Percentiles rank a stretch among this genome's conserved stretches.
These are phyloP conservation scores for Podila horticola DNA, from an alignment of 192 early-diverging fungal species.

Conservation along the genomic window DNA sequence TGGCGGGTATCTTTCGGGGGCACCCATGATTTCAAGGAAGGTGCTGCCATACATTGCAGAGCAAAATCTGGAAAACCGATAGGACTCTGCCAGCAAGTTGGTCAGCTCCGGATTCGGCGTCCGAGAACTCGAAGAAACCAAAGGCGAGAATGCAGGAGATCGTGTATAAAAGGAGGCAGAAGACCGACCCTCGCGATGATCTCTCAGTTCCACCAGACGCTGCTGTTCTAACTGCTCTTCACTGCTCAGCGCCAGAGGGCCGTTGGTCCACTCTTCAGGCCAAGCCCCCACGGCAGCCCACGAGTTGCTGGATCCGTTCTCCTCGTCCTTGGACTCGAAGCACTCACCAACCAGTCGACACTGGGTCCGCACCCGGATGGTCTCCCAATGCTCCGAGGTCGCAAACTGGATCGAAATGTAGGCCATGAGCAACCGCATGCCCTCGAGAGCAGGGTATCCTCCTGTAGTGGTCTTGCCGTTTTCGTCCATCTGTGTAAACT, in stretches of 20 bases:
- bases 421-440: conserved; percentile 55
- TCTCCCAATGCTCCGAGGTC: conserved; percentile 48
- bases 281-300: conserved; percentile 28
- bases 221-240: conserved; percentile 33
- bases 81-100: conserved; percentile 45
- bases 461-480: conserved; percentile 5
- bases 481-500: conserved; percentile 35
- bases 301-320: conserved; percentile 34
- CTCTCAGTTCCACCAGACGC: conserved; percentile 19
- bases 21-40: conserved; percentile 35
- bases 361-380: conserved; percentile 20
- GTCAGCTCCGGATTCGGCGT: conserved; percentile 36
- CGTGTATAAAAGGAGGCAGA: conserved; percentile 2
- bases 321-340: conserved; percentile 39
- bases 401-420: conserved; percentile 57
- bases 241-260: conserved; percentile 27
- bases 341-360: conserved; percentile 31
- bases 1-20: conserved; percentile 34
- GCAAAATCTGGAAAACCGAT: conserved; percentile 48
- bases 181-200: conserved; percentile 29
- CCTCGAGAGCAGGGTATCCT: conserved; percentile 44
- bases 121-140: background rate
- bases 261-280: conserved; percentile 18
- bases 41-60: conserved; percentile 44
- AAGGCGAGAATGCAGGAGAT: background rate